Evolutionary conservation across 2,329 filamentous ascomycete genomes (phyloP).

Genomic region (Cercospora sp.): DNA sequence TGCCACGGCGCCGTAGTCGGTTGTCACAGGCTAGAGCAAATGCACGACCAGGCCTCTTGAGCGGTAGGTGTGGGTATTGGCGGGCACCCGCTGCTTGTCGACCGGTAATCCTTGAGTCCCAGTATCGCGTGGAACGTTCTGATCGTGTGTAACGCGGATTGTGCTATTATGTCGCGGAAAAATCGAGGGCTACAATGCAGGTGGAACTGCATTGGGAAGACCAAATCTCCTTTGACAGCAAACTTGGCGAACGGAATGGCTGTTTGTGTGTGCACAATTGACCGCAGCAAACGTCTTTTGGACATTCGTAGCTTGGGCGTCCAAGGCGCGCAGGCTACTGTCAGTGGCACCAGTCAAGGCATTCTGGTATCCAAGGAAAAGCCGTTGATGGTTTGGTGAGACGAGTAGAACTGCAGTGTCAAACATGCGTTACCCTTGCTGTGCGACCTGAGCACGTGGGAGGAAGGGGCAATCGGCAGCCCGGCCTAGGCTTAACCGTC

Average conservation of each 20-base stretch:
- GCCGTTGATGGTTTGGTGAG: background rate
- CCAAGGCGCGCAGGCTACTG: background rate
- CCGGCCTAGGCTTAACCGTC: background rate
- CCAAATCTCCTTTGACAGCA: constrained; percentile 11
- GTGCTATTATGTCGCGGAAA: constrained; percentile 1
- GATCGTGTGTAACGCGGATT: constrained; percentile 11
- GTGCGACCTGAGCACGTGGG: constrained; percentile 4
- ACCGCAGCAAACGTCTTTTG: background rate
- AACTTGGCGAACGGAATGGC: background rate
- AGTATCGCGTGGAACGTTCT: constrained; percentile 9
- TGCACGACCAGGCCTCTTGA: constrained; percentile 22
- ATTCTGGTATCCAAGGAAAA: constrained; percentile 3
- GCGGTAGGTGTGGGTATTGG: constrained; percentile 17
- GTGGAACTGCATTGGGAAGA: constrained; percentile 16
- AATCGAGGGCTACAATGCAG: constrained; percentile 10
- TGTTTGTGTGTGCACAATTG: background rate
- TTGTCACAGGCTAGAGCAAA: constrained; percentile 16
- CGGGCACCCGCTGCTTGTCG: constrained; percentile 16
- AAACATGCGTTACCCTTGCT: background rate
- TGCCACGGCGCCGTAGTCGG: constrained; percentile 13
- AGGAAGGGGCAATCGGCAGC: background rate
- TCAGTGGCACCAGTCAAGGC: background rate
- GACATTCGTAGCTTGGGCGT: background rate
- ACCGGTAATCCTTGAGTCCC: constrained; percentile 20
- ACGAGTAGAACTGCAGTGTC: background rate